Evolutionary conservation across 805 yeast species (phyloP).

Genomic region (Dipodascus geniculatus): DNA sequence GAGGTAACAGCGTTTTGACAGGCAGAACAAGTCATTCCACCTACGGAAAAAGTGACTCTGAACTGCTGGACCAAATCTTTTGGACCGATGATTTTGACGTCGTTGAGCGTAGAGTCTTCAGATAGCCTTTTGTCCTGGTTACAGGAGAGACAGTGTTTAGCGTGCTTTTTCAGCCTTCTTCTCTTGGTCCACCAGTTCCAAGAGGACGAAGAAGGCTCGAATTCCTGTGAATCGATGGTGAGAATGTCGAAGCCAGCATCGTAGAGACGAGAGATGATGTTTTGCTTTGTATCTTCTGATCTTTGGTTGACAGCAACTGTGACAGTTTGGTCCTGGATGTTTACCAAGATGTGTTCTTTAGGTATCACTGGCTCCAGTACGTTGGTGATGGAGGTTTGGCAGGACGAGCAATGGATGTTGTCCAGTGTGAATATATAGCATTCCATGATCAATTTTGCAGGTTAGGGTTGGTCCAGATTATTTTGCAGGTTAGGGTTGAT

Average conservation of each 20-base stretch:
- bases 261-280: slow-evolving; percentile 12
- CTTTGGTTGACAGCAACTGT: slow-evolving; percentile 16
- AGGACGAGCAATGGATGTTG: slow-evolving; percentile 46
- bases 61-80: slow-evolving; percentile 23
- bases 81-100: slow-evolving; percentile 4
- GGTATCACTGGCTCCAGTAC: slow-evolving; percentile 21
- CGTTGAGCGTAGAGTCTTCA: neutral
- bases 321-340: slow-evolving; percentile 18
- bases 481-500: too few relatives aligned
- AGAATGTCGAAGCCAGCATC: slow-evolving; percentile 19
- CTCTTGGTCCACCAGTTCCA: slow-evolving; percentile 3
- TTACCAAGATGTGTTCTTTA: slow-evolving; percentile 11
- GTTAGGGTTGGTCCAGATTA: too few relatives aligned
- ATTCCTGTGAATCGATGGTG: slow-evolving; percentile 8
- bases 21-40: slow-evolving; percentile 62
- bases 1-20: slow-evolving; percentile 41
- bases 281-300: slow-evolving; percentile 6
- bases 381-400: slow-evolving; percentile 31
- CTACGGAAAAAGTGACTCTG: slow-evolving; percentile 43
- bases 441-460: slow-evolving; percentile 6
- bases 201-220: neutral
- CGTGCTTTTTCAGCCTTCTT: slow-evolving; percentile 7
- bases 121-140: slow-evolving; percentile 6
- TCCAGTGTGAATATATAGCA: slow-evolving; percentile 21
- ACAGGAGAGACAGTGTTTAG: slow-evolving; percentile 11